Base-by-base conservation (phyloP, 805 yeast species). In the Sugiyamaella smithiae region DNA sequence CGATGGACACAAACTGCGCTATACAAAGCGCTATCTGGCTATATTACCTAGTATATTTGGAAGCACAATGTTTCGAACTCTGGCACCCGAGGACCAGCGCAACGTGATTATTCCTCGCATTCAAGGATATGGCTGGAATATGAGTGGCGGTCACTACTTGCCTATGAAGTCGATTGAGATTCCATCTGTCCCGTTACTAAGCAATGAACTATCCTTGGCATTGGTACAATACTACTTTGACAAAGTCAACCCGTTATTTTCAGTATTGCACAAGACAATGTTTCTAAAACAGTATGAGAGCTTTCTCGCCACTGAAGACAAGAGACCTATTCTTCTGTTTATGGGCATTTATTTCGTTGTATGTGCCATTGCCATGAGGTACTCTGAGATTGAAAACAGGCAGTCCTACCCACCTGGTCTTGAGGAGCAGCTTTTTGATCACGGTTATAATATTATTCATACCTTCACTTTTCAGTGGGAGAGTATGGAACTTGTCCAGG, bases 71-170 rank as follows among this genome's bases (percentile, higher is more conserved):
- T 45, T 45, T 25, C 20, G 40, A 19, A 28, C 33, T 9, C 45
- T 59, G 32, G 43, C 60, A 3, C 51, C 50, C 5, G 49, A 49
- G 20, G 29, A 43, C 32, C 56, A 55, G 49, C 24, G 38, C 11
- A 28, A 31, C 12, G 60, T 78, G 11, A 57, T 64, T 9, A 52
- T 75, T n/a, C 85, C 85, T 3, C 62, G 85, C 40, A 67, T 72
- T n/a, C 84, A 81, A 58, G 75, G 72, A 44, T 81, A 77, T 56
- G 85, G 84, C 12, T 81, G 85, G 85, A 81, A 81, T 59, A 66
- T 80, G 77, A 68, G 75, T n/a, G 85, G 85, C 1, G 72, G 72
- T 24, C 75, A 74, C 56, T 81, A 77, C 57, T 52, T 79, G 16
- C 58, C 59, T 23, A 49, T 65, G 14, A 52, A 57, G 22, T 43